Conservation (phyloP, 768 basidiomycete species). For the Favolaschia claudopus region DNA sequence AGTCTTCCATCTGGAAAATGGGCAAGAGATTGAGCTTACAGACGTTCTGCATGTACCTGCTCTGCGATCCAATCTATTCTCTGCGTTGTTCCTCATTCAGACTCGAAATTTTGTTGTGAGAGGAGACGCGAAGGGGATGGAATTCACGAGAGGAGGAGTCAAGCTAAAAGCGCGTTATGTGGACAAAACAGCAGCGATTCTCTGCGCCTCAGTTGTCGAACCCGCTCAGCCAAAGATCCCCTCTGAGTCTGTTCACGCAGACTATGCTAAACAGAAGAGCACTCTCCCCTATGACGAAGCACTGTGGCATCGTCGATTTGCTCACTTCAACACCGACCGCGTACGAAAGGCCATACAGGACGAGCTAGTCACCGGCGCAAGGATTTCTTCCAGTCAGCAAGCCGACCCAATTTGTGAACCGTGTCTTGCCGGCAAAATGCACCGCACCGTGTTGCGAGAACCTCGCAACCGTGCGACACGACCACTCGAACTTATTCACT, state of each 20-base stretch:
- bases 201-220: conserved; percentile 20
- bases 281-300: conserved; percentile 15
- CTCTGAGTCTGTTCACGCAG: conserved; percentile 13
- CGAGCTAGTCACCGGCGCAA: conserved; percentile 21
- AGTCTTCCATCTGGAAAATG: conserved; percentile 26
- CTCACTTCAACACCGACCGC: conserved; percentile 25
- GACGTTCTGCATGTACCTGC: conserved; percentile 35
- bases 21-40: conserved; percentile 24
- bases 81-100: conserved; percentile 18
- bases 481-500: too few species aligned
- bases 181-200: background rate
- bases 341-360: conserved; percentile 13
- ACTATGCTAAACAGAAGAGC: conserved; percentile 1
- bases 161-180: background rate
- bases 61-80: conserved; percentile 18
- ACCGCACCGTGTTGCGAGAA: conserved; percentile 18
- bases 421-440: conserved; percentile 26
- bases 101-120: conserved; percentile 16
- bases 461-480: conserved; percentile 14
- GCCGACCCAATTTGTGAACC: conserved; percentile 33
- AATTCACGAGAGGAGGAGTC: background rate
- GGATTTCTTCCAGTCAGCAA: conserved; percentile 13
- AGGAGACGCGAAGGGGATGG: conserved; percentile 1
- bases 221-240: conserved; percentile 29
- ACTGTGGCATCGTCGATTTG: conserved; percentile 34